Base-by-base conservation (phyloP, 2,329 filamentous ascomycete genomes). In the Epichloe uncinata region DNA sequence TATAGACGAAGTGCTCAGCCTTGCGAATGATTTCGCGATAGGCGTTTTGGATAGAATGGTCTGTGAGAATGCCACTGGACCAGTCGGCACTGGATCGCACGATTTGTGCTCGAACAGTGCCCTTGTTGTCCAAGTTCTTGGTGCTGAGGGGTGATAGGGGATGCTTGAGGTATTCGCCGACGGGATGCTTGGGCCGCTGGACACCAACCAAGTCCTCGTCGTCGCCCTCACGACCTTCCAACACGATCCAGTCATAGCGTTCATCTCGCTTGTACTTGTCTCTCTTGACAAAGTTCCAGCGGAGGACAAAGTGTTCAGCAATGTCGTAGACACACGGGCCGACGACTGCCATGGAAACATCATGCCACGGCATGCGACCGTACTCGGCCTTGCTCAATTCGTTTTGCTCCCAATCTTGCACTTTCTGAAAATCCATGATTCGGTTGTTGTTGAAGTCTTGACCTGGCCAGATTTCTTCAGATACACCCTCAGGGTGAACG, bases 361-460 rank as follows among this genome's bases (percentile, higher is more conserved):
- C 93, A 62, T 97, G 90, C 93, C 93, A 98, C 0, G 91, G 91
- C 93, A 98, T 97, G 33, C 93, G 84, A 7, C 90, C 90, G 59
- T 84, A 94, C 45, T 95, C 87, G 3, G 85, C 82, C 68, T 97
- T 97, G 65, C 82, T 88, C 15, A 97, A 72, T 63, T 95, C 88
- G 57, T 98, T 97, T 46, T 84, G 79, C 66, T 93, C 88, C 91
- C 91, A 97, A 61, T 96, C 84, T 33, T 86, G 66, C 1, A 97
- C 93, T 34, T 84, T 85, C 58, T 96, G 77, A 64, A 97, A 98
- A 61, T 98, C 93, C 84, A 95, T 86, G 58, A 97, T 83, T 37
- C 91, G 81, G 64, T 95, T 96, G 67, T 97, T 97, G 67, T 97
- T 97, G 73, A 94, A 97, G 60, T 98, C 93, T 62, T 98, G 93